Evolutionary conservation across 2,329 filamentous ascomycete species (phyloP).

Genomic region (Ophiostoma triangulosporum): DNA sequence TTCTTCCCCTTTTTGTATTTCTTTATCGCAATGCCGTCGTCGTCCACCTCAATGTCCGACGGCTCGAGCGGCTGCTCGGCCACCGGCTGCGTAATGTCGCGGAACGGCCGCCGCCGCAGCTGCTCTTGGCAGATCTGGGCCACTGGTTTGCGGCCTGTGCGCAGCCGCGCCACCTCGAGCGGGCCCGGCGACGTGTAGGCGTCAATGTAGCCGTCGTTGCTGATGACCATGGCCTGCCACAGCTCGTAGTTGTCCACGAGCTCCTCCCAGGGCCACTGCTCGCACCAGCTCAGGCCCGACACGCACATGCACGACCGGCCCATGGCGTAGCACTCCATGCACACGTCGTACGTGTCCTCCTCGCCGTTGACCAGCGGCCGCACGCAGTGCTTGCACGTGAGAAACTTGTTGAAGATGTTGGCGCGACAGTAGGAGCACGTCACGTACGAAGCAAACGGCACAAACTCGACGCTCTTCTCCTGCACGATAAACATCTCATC

Average conservation of each 20-base stretch:
- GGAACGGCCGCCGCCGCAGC: constrained; percentile 64
- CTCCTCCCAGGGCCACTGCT: constrained; percentile 80
- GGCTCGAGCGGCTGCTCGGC: constrained; percentile 35
- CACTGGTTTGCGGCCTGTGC: constrained; percentile 59
- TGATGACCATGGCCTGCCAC: constrained; percentile 69
- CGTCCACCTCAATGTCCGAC: constrained; percentile 44
- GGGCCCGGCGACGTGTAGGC: constrained; percentile 53
- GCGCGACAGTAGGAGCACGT: constrained; percentile 92
- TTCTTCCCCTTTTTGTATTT: constrained; percentile 52
- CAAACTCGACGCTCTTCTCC: constrained; percentile 57
- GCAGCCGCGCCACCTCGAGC: constrained; percentile 54
- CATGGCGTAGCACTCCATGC: constrained; percentile 98
- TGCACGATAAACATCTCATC: constrained; percentile 74
- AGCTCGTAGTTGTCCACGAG: constrained; percentile 64
- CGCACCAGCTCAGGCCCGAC: constrained; percentile 76
- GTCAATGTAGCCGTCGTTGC: constrained; percentile 54
- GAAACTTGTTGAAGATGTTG: constrained; percentile 94
- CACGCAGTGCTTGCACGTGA: constrained; percentile 80
- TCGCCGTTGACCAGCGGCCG: constrained; percentile 49
- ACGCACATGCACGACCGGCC: constrained; percentile 84
- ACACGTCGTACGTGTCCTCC: constrained; percentile 86
- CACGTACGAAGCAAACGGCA: constrained; percentile 79
- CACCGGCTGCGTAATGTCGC: constrained; percentile 57
- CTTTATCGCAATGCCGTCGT: constrained; percentile 46
- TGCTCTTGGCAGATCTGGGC: constrained; percentile 94